Evolutionary conservation across 2,329 filamentous ascomycete species (phyloP), one percentile per base, ranked within the genome.

Genomic region (Fusarium musae): DNA sequence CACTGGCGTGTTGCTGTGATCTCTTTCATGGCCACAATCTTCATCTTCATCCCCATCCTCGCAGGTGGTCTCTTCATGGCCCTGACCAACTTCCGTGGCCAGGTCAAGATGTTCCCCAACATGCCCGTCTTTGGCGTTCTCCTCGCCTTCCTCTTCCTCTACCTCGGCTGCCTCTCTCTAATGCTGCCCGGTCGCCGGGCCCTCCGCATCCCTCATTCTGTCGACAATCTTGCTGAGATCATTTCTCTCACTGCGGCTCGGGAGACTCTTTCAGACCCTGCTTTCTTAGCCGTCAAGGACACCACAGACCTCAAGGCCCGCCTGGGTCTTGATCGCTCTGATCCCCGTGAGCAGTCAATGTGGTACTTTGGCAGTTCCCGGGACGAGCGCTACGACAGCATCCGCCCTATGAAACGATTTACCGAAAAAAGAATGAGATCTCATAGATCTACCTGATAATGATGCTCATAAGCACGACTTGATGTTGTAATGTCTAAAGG

Each of bases 161-260:
- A 93, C 82, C 85, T 91, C 16, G 74, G 90, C n/a, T 90, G 87
- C 17, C 85, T 96, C 57, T 79, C 89, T 46, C 81, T 89, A 10
- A 83, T 94, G 63, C 83, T 93, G 75, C 92, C 92, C 1, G 83
- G 85, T 17, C 87, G 93, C 19, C 83, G 85, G 46, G 84, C 87
- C 43, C 89, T 91, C 73, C 85, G 91, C 46, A 87, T 97, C 3
- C 94, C 94, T 0, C 94, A 97, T 79, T 87, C 87, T 9, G 90
- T 93, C 44, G 89, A 87, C 68, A 93, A 89, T 52, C 86, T 97
- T 23, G 93, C 93, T 3, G 94, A 95, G 79, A 86, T 95, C 28
- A 88, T 97, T 75, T 92, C 90, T 78, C 95, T 96, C 79, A 85
- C 96, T 46, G 90, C 93, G 66, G 91, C 92, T 74, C 91, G 91